Percentiles rank a stretch among this genome's conserved stretches.
phyloP scores from a whole-genome alignment of 768 basidiomycete species.

The Lentinus brumalis region DNA sequence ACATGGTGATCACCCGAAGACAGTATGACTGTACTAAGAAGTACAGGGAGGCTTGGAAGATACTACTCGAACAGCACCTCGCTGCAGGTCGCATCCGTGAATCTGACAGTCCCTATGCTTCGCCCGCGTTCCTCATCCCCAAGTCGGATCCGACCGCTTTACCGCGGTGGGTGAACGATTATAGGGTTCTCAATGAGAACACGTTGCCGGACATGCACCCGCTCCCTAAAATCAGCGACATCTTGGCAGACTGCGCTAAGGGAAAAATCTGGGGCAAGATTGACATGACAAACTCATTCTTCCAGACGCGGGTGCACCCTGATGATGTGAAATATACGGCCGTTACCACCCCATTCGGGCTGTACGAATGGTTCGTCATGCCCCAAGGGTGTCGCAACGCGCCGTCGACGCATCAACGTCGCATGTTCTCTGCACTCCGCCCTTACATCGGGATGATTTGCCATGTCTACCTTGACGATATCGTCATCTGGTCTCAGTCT shows the following conservation, averaged over 20 bases:
- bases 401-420: conserved; percentile 32
- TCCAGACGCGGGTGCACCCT: conserved; percentile 35
- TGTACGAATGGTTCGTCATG: conserved; percentile 47
- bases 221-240: conserved; percentile 34
- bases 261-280: conserved; percentile 40
- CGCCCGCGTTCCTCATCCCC: conserved; percentile 41
- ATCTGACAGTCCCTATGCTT: conserved; percentile 33
- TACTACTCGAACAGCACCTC: conserved; percentile 36
- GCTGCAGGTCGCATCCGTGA: conserved; percentile 33
- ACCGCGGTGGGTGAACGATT: conserved; percentile 42
- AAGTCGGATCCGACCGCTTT: conserved; percentile 34
- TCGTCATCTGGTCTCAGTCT: conserved; percentile 45
- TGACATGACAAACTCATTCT: conserved; percentile 42
- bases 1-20: conserved; percentile 18
- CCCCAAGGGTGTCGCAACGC: conserved; percentile 41
- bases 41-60: conserved; percentile 36
- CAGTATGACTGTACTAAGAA: conserved; percentile 37
- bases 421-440: conserved; percentile 36
- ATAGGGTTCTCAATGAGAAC: conserved; percentile 33
- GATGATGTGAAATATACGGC: conserved; percentile 38
- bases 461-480: conserved; percentile 48
- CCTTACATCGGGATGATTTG: conserved; percentile 41
- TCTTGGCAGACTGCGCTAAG: conserved; percentile 37
- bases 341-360: conserved; percentile 39
- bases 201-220: conserved; percentile 33